Base-by-base conservation (phyloP, 768 basidiomycete species). In the Kwoniella shandongensis region DNA sequence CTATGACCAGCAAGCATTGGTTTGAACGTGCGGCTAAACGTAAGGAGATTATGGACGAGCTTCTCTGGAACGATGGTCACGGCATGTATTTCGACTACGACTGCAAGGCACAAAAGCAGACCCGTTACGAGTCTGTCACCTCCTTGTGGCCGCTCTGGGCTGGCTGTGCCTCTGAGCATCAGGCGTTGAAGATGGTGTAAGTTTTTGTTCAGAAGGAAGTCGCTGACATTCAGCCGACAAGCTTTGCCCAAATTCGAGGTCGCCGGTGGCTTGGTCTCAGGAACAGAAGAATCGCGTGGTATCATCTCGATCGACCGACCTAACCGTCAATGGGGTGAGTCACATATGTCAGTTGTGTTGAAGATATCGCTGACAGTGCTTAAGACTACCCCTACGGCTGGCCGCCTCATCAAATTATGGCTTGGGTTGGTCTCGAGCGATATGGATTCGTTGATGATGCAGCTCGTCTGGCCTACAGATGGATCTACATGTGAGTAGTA, bases 101-200 rank as follows among this genome's bases (percentile, higher is more conserved):
- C 74, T 93, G 89, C 17, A 88, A 85, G 53, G 83, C 88, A 76
- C 86, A 89, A 81, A 86, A 86, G 78, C 91, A 94, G 81, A 90
- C 87, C 61, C 75, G 93, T 66, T 99, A 98, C 72, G 94, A 99
- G 80, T 89, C 88, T 72, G 96, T 91, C n/a, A 99, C 94, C 0
- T 82, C 88, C 25, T 88, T 92, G 77, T 99, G 93, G 92, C 84
- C 91, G 35, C 81, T 99, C 32, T 99, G 94, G 94, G 91, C 91
- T 13, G 94, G 94, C 12, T 94, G 91, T 76, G 92, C 93, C 38
- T 93, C 90, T 60, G 94, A 97, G 66, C 87, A 92, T 65, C 94
- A 99, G 77, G 88, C 88, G 53, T 87, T 89, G 85, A 85, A 87
- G 76, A 84, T 99, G 65, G 87, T 97, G 89, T 92, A 80, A 60